Evolutionary conservation across 805 yeast genomes (phyloP), one percentile per base, ranked within the genome.

Genomic region (Jamesozyma piceae): DNA sequence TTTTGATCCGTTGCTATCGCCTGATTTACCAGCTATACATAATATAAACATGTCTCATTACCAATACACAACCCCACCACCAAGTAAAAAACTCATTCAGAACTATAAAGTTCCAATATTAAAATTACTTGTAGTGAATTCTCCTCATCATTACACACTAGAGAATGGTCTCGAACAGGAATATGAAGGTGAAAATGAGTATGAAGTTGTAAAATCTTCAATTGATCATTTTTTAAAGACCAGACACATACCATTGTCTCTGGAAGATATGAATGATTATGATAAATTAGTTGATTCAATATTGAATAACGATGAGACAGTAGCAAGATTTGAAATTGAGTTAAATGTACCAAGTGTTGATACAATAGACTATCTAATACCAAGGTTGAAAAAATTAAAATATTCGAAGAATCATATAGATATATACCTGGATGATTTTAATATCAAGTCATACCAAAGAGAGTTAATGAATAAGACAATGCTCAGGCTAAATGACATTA

Each of bases 1-100:
- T n/a, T 66, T 76, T 46, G 80, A 76, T 55, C 65, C 74, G 4
- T 37, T 54, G 34, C 34, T 71, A 26, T 60, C 64, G 38, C 63
- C 60, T 24, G 42, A 50, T 15, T 50, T 63, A 30, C 60, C 58
- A 5, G 60, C 63, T 19, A 47, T 68, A 21, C 54, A 51, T 14
- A 51, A 45, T 20, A 38, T 62, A 21, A 52, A 64, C 15, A 35
- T 35, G 14, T 35, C 43, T 1, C 43, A 42, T n/a, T 24, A 9
- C 22, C 46, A 39, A 33, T 35, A 38, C 18, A 9, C 30, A 8
- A 24, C 10, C 11, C 17, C 34, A 21, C 24, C 15, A n/a, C 15
- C 22, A 13, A 19, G 37, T 17, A 28, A 29, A 41, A 49, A 42
- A 51, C 51, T 42, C 52, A 35, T 35, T 31, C 41, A 33, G 41